Evolutionary conservation across 2,329 filamentous ascomycete species (phyloP), one percentile per base, ranked within the genome.

Genomic region (Neoascochyta sp.): DNA sequence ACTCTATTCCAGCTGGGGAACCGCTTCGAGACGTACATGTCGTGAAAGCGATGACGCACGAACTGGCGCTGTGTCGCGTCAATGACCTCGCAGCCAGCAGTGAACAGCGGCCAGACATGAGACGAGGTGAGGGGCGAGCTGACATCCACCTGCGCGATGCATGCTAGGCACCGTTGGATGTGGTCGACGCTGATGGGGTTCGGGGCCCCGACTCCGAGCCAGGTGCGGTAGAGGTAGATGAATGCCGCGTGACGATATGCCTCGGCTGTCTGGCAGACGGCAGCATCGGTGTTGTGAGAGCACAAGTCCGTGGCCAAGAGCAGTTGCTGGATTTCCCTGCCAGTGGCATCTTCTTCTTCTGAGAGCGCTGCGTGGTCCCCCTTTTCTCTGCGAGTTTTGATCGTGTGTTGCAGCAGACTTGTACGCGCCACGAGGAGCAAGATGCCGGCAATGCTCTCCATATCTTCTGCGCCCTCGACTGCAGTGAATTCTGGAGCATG

Each of bases 161-260:
- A 42, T 1, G 27, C 11, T 2, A 59, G 31, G 22, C 52, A 59
- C 16, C 33, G 32, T n/a, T 47, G 30, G 4, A 57, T 52, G 22
- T 59, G 53, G 10, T 52, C 37, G 22, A 51, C 38, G 15, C 50
- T 57, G 17, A 43, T 53, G 8, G 51, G 53, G 11, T 57, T 52
- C 1, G 55, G 55, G 3, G 53, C 50, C 11, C 55, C 55, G 14
- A 57, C 45, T 14, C 44, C 47, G 2, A 54, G 45, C 55, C 55
- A 59, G 4, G 53, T 54, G 8, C 55, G 46, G 27, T 59, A 57
- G 14, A 59, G 48, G 23, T 59, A 57, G 22, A 59, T 59, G 36
- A 57, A 57, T 2, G 55, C 55, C 17, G 55, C 47, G 27, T 59
- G 55, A 9, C 51, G 51, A 22, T 54, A 57, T 4, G 54, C 51